Percentiles rank a stretch among this genome's conserved stretches.
Conservation (phyloP, 2,329 filamentous ascomycete genomes). For the Pseudocercospora crystallina region DNA sequence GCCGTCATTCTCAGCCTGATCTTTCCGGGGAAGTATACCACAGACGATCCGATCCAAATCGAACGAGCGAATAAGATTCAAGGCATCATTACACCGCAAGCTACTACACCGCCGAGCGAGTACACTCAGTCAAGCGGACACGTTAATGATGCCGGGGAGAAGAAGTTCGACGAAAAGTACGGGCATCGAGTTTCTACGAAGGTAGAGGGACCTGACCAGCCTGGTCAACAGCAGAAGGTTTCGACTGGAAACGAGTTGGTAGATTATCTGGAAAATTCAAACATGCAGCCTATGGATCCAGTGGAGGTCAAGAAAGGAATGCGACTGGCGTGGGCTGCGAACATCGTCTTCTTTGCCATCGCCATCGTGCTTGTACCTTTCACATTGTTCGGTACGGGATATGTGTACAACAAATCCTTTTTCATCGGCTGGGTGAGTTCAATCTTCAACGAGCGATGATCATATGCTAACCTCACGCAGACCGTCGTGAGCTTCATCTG, state of each 20-base stretch:
- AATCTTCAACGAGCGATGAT: neutral
- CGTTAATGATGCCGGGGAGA: neutral
- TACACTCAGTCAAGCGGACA: too few relatives aligned
- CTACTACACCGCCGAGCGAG: neutral
- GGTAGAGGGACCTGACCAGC: too few relatives aligned
- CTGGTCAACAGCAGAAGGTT: too few relatives aligned
- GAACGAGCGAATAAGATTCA: constrained; percentile 41
- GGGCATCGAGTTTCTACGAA: constrained; percentile 26
- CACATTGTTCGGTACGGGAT: constrained; percentile 41
- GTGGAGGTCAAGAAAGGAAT: constrained; percentile 38
- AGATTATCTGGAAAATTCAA: constrained; percentile 40
- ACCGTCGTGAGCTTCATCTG: constrained; percentile 42
- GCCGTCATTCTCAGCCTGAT: constrained; percentile 41
- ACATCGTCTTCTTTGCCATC: constrained; percentile 41
- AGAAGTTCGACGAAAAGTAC: constrained; percentile 17
- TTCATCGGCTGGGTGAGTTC: constrained; percentile 43
- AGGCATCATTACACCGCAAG: constrained; percentile 20
- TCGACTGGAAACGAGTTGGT: constrained; percentile 42
- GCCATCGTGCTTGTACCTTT: constrained; percentile 39
- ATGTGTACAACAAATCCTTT: constrained; percentile 42
- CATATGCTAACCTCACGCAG: neutral
- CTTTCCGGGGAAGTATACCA: constrained; percentile 39
- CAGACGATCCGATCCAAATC: constrained; percentile 40
- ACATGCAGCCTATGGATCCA: constrained; percentile 46
- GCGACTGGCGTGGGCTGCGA: constrained; percentile 40